Base-by-base conservation (phyloP, 805 yeast genomes). In the Diddensiella caesifluorescens region DNA sequence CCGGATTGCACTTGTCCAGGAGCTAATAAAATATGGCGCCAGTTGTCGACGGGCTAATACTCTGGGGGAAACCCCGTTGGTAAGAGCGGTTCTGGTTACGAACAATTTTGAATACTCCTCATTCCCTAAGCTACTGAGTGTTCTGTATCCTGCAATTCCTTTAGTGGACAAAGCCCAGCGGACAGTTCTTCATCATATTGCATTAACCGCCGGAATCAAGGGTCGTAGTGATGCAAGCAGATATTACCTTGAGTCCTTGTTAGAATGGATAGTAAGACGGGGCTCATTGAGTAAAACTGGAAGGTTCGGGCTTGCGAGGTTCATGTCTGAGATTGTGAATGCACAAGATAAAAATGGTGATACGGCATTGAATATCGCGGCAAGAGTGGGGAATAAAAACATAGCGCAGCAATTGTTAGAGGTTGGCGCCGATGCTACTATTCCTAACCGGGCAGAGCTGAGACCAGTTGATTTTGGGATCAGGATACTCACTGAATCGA, bases 341-440 rank as follows among this genome's bases (percentile, higher is more conserved):
- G 83, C 83, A n/a, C 85, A 82, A 49, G 98, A 92, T 64, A 69
- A 78, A 41, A 89, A 89, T 55, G 98, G 98, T 20, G 96, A 92
- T 59, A 92, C 98, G 0, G 89, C 96, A 36, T 69, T 92, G 46
- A 95, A 89, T 57, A 84, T 92, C 42, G 94, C 95, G 0, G 92
- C 97, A 0, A 75, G 94, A 53, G 76, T 92, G 20, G 95, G 95
- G 5, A 83, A 85, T 59, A 76, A 79, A 35, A 79, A 83, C 34
- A 74, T 92, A 42, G 89, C 83, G 6, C 86, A 83, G 48, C 85
- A 83, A 48, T 69, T 92, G 37, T 62, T 92, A 39, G 89, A 85
- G 48, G 83, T 85, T 42, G 96, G 97, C 27, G 97, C 97, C 1
- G 84, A 89, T 57, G 77, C 84, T 4, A 70, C 71, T 25, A 71